Base-by-base conservation (phyloP, 768 basidiomycete species). In the Dentipellis fragilis region DNA sequence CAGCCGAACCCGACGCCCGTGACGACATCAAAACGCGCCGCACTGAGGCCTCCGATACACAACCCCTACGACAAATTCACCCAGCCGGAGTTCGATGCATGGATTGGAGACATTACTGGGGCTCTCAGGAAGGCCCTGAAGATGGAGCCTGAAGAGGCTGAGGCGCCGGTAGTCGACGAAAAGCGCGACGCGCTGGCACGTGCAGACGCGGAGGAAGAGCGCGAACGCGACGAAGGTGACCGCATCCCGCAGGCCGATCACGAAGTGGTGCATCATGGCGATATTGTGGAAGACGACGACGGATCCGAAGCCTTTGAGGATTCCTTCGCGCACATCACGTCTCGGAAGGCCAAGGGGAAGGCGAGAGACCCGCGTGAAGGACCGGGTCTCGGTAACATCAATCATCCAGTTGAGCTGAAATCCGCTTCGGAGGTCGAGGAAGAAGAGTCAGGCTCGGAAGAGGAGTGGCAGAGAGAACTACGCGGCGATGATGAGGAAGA, bases 41-140 rank as follows among this genome's bases (percentile, higher is more conserved):
- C 56, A 34, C 62, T 64, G 17, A 73, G 75, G 17, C 69, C 80
- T 6, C 84, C 85, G 17, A 76, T 85, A 53, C 67, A 79, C 52
- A 88, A 88, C 62, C 86, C 86, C 1, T 88, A 82, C 65, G 84
- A 87, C 66, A 83, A 83, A 66, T 85, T 88, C 66, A 75, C 83
- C 1, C 75, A 81, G 64, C 69, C 73, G 1, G 79, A 87, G 59
- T 88, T 87, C 62, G 84, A 87, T 73, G 72, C 75, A 64, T 88
- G 81, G 81, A 83, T 88, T 61, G 76, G 73, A 61, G 81, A 75
- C 62, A 76, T 88, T 46, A 85, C 81, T 0, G 67, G 73, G 57
- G 71, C 79, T 51, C 69, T 88, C 29, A 75, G 75, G 56, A 73
- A 69, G 50, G 86, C 85, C 21, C 71, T 88, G 9, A 60, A 58